These are phyloP conservation scores for Coemansia sp. DNA, from an alignment of 192 early-diverging fungal genomes.

Conservation along the genomic window DNA sequence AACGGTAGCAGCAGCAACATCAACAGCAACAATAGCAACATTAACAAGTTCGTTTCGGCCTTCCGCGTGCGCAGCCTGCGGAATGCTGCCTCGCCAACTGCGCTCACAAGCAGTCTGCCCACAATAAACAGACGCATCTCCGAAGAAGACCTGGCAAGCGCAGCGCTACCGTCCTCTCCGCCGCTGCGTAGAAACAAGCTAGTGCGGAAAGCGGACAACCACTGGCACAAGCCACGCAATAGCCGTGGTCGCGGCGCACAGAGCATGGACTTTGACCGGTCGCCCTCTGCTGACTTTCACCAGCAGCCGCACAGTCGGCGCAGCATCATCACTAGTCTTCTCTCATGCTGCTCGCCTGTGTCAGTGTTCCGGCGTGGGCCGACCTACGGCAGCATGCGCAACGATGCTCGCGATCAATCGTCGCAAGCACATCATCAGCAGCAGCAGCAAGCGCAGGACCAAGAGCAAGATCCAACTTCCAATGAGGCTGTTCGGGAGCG, in stretches of 20 bases:
- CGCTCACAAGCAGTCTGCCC: conserved; percentile 26
- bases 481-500: conserved; percentile 1
- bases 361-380: conserved; percentile 47
- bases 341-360: conserved; percentile 53
- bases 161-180: conserved; percentile 13
- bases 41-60: conserved; percentile 38
- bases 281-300: conserved; percentile 18
- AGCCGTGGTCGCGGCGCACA: conserved; percentile 34
- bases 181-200: conserved; percentile 45
- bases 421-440: conserved; percentile 6
- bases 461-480: neutral
- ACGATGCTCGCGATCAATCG: conserved; percentile 30
- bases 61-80: conserved; percentile 38
- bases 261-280: conserved; percentile 54
- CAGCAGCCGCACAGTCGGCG: conserved; percentile 28
- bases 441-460: conserved; percentile 4
- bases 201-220: conserved; percentile 50
- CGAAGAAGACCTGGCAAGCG: conserved; percentile 26
- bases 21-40: neutral
- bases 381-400: conserved; percentile 46
- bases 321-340: conserved; percentile 34
- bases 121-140: conserved; percentile 32
- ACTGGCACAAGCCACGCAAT: conserved; percentile 40
- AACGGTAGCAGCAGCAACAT: neutral
- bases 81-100: conserved; percentile 17